These are phyloP conservation scores for Aechmea fasciata DNA, from an alignment of 176 grass and related monocot species.

Conservation along the genomic window DNA sequence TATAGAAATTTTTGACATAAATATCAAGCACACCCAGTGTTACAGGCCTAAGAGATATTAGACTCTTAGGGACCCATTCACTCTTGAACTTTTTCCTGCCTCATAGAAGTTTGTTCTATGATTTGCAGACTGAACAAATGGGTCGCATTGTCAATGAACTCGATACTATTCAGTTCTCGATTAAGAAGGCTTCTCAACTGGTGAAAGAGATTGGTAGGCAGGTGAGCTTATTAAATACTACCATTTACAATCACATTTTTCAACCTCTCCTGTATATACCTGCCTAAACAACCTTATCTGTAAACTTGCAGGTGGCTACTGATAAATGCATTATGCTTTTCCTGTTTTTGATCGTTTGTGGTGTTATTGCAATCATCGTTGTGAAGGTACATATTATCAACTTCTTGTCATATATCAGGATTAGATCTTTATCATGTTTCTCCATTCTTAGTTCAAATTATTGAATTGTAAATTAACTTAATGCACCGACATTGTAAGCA, in stretches of 20 bases:
- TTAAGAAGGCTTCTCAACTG: slow-evolving; percentile 51
- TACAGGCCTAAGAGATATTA: too few relatives aligned
- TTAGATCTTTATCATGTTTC: background rate
- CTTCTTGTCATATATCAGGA: slow-evolving; percentile 3
- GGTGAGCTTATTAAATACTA: slow-evolving; percentile 9
- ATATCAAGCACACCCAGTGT: too few relatives aligned
- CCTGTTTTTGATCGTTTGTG: slow-evolving; percentile 72
- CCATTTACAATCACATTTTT: background rate
- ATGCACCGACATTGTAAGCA: background rate
- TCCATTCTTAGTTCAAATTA: background rate
- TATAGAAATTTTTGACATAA: too few relatives aligned
- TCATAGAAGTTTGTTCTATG: background rate
- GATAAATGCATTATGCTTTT: slow-evolving; percentile 97
- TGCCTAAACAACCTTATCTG: slow-evolving; percentile 13
- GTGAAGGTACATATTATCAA: slow-evolving; percentile 72
- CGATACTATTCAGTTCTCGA: slow-evolving; percentile 44
- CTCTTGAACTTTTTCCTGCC: background rate
- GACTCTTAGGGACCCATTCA: background rate
- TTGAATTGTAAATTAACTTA: background rate
- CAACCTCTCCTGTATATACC: background rate
- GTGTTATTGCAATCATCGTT: slow-evolving; percentile 84
- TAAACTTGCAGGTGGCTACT: slow-evolving; percentile 75
- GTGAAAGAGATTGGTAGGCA: slow-evolving; percentile 57
- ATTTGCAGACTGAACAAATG: slow-evolving; percentile 51
- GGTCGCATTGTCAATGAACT: slow-evolving; percentile 51